phyloP scores from a whole-genome alignment of 1,139 yeast genomes.

The Sugiyamaella novakii region DNA sequence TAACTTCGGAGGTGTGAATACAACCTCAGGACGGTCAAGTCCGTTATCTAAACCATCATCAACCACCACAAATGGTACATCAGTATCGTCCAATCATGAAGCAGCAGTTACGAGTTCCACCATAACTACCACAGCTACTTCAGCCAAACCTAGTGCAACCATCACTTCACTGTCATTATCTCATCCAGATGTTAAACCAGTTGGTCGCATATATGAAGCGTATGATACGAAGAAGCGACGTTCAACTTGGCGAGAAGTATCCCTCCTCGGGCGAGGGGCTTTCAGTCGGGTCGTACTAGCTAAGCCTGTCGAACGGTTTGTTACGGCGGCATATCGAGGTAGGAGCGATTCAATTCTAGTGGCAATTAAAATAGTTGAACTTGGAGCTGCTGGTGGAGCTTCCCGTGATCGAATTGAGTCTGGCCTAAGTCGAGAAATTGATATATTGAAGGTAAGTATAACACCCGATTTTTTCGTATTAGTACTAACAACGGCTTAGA shows the following conservation, averaged over 20 bases:
- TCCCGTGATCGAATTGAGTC: conserved; percentile 61
- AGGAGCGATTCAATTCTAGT: conserved; percentile 36
- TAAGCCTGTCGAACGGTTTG: conserved; percentile 35
- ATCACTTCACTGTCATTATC: background rate
- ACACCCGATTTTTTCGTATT: background rate
- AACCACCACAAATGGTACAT: background rate
- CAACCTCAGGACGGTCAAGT: background rate
- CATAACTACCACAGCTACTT: background rate
- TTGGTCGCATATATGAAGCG: conserved; percentile 34
- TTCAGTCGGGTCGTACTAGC: conserved; percentile 46
- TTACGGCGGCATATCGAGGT: conserved; percentile 47
- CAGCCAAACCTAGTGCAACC: background rate
- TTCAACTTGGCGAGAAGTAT: conserved; percentile 41
- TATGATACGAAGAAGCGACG: conserved; percentile 31
- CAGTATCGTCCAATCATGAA: background rate
- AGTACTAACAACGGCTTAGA: too few relatives aligned
- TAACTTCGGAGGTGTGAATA: background rate
- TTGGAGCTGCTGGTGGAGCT: conserved; percentile 33
- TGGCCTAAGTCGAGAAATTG: conserved; percentile 74
- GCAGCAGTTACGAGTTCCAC: background rate
- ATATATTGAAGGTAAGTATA: conserved; percentile 49
- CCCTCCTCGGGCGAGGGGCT: conserved; percentile 45
- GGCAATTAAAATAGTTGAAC: conserved; percentile 39
- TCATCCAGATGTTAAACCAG: too few relatives aligned
- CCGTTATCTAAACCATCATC: conserved; percentile 10